phyloP scores from a whole-genome alignment of 495 filamentous ascomycete genomes.

The Choiromyces venosus region DNA sequence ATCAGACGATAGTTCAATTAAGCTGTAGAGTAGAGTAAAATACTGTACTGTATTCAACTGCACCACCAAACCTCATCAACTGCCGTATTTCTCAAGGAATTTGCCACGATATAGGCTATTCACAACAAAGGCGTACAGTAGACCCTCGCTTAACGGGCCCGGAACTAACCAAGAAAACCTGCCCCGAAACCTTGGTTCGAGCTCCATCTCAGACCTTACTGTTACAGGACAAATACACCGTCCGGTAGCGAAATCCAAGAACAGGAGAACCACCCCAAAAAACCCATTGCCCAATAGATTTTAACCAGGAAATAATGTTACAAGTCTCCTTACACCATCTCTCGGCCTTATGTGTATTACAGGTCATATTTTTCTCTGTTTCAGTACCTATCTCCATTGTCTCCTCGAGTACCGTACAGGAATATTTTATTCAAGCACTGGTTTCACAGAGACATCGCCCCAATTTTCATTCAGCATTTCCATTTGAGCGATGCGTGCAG shows the following conservation, averaged over 20 bases:
- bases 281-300: neutral
- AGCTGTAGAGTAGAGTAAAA: neutral
- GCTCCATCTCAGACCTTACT: no score
- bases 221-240: no score
- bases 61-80: neutral
- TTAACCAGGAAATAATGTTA: neutral
- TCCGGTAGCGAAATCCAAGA: no score
- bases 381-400: neutral
- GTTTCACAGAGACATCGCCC: neutral
- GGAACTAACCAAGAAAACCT: neutral
- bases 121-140: neutral
- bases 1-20: neutral
- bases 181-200: neutral
- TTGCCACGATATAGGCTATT: neutral
- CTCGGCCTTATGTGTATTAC: neutral
- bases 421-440: no score
- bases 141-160: neutral
- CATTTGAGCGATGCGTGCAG: neutral
- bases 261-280: neutral
- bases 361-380: neutral
- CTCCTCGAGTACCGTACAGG: no score
- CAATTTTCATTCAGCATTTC: neutral
- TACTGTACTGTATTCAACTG: neutral
- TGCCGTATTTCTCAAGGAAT: neutral
- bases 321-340: neutral